phyloP scores from a whole-genome alignment of 208 protist genomes.

The Trypanosoma melophagium region DNA sequence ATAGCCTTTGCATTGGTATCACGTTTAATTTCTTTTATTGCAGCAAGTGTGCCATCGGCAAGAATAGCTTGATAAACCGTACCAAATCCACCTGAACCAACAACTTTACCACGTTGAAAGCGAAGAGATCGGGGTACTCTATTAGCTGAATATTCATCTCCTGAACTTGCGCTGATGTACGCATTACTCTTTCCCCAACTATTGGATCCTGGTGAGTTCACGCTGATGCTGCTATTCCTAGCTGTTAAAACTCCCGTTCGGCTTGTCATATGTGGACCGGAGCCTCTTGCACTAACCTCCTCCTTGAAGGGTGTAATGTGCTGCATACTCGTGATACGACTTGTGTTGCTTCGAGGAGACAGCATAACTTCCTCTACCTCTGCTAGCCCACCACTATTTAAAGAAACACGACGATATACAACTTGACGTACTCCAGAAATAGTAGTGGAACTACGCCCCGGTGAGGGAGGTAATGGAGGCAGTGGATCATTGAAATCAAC shows the following conservation, averaged over 20 bases:
- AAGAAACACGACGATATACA: not conserved
- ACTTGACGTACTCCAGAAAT: not conserved
- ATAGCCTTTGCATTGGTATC: conserved; percentile 59
- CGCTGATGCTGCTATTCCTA: conserved; percentile 1
- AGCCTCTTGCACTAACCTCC: conserved; percentile 1
- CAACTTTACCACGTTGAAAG: conserved; percentile 57
- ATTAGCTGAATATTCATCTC: conserved; percentile 5
- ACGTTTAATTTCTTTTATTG: conserved; percentile 75
- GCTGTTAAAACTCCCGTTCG: not conserved
- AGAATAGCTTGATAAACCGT: conserved; percentile 75
- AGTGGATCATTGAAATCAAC: not conserved
- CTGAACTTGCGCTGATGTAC: conserved; percentile 2
- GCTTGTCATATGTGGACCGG: not conserved
- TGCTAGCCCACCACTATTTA: not conserved
- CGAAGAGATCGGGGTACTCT: conserved; percentile 35
- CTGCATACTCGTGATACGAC: not conserved
- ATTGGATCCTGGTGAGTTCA: not conserved
- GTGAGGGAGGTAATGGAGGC: not conserved
- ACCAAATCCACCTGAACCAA: conserved; percentile 77
- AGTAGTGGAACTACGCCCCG: not conserved
- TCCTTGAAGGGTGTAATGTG: conserved; percentile 7
- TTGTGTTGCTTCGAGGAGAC: not conserved
- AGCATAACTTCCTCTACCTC: not conserved
- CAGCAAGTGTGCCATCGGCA: conserved; percentile 59
- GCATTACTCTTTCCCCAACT: not conserved